Evolutionary conservation across 306 rosid genomes (phyloP), one percentile per base, ranked within the genome.

Genomic region (Myrica gale): DNA sequence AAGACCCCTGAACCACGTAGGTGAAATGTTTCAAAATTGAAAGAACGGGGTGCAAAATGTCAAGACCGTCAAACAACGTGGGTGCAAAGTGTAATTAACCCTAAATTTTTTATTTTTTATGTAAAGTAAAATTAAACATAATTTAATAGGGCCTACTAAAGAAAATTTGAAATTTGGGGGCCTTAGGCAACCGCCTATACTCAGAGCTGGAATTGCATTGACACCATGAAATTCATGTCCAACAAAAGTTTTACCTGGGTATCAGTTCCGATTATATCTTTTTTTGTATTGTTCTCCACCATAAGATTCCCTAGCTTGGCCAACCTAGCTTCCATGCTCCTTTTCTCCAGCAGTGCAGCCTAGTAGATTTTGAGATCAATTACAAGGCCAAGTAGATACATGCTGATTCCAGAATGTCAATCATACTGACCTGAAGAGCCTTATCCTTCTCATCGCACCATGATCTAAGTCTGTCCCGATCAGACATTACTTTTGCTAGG

Each of bases 341-440:
- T 88, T 83, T 87, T 95, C 79, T 89, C 99, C 42, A 78, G 71
- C 32, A 84, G 76, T 71, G 87, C 82, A 77, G 74, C 91, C 99
- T 95, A 85, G 80, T 44, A 78, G 46, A 84, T 82, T 75, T 76
- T 46, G 71, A 8, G 65, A 76, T 67, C 74, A 10, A 39, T 82
- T 82, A 43, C 16, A 32, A 56, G 75, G 47, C 39, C 51, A 20
- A 32, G 65, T 60, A 16, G 20, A 26, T 54, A 69, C 44, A 57
- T 19, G 74, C 39, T 6, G 13, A 76, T 62, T 56, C 69, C 45
- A 78, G 19, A 50, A 80, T 62, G 66, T 26, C 57, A 74, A 77
- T 77, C 60, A 43, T 41, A 78, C 87, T 74, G 74, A 92, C 99
- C 92, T 92, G 90, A 84, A 92, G 92, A 60, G 84, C 92, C 69